These are phyloP conservation scores for Stephania yunnanensis DNA, from an alignment of 164 flowering plant genomes.

Conservation along the genomic window DNA sequence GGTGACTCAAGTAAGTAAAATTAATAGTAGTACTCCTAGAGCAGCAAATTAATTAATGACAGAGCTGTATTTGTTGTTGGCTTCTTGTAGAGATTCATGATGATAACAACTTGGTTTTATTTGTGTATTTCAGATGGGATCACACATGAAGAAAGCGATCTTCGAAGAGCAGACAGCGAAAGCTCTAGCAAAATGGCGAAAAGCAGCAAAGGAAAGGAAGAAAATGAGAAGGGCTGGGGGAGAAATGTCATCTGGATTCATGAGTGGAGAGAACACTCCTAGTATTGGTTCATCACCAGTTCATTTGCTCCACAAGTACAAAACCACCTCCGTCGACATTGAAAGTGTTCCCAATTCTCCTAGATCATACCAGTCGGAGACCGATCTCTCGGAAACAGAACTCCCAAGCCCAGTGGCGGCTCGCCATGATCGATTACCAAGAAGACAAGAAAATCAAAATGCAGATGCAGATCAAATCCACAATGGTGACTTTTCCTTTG, in stretches of 20 bases:
- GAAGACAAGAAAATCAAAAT: slow-evolving; percentile 9
- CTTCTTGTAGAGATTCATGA: neutral
- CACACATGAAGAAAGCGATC: slow-evolving; percentile 67
- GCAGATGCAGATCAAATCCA: slow-evolving; percentile 18
- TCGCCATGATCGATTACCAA: slow-evolving; percentile 5
- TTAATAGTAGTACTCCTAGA: neutral
- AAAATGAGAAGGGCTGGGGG: slow-evolving; percentile 28
- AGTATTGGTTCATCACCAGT: slow-evolving; percentile 43
- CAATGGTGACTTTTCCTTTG: slow-evolving; percentile 39
- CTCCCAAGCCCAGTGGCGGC: slow-evolving; percentile 1
- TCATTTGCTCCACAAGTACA: slow-evolving; percentile 41
- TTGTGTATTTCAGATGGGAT: slow-evolving; percentile 51
- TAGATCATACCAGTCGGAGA: slow-evolving; percentile 33
- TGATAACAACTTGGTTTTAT: neutral
- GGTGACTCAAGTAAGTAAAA: slow-evolving; percentile 56
- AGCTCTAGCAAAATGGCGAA: slow-evolving; percentile 64
- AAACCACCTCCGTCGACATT: slow-evolving; percentile 16
- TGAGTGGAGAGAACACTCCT: slow-evolving; percentile 45
- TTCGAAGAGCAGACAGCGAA: slow-evolving; percentile 63
- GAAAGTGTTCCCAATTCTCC: slow-evolving; percentile 34
- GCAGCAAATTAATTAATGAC: neutral
- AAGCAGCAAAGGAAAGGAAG: slow-evolving; percentile 36
- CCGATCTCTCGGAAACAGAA: slow-evolving; percentile 36
- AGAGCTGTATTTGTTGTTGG: neutral
- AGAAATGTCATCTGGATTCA: slow-evolving; percentile 18